Evolutionary conservation across 2,329 filamentous ascomycete genomes (phyloP).

Genomic region (Fusarium udum): DNA sequence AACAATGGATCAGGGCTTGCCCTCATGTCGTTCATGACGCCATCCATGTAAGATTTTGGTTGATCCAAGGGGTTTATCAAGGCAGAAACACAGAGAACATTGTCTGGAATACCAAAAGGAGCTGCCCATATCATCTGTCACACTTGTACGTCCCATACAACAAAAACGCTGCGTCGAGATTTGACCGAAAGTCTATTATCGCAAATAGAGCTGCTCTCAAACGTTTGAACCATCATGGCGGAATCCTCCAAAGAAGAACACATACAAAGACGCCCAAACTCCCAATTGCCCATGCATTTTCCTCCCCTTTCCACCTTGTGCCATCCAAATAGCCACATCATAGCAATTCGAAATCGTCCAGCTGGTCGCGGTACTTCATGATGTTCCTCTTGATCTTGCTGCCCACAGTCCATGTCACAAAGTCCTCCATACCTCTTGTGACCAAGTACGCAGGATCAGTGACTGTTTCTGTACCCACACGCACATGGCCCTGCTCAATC

Average conservation of each 20-base stretch:
- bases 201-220: not conserved
- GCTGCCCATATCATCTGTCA: not conserved
- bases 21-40: not conserved
- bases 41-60: not conserved
- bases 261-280: constrained; percentile 35
- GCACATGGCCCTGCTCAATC: constrained; percentile 93
- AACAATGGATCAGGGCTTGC: not conserved
- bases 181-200: not conserved
- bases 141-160: no score
- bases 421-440: constrained; percentile 91
- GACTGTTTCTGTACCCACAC: constrained; percentile 89
- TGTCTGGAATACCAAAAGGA: not conserved
- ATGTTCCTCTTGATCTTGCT: constrained; percentile 98
- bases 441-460: constrained; percentile 92
- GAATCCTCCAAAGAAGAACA: not conserved
- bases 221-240: not conserved
- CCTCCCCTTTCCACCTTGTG: not conserved
- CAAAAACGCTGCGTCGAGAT: not conserved
- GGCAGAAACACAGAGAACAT: not conserved
- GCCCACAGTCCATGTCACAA: constrained; percentile 94
- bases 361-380: constrained; percentile 90
- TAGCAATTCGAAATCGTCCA: constrained; percentile 94
- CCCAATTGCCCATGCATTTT: constrained; percentile 24
- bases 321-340: constrained; percentile 52
- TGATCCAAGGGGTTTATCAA: not conserved